Base-by-base conservation (phyloP, 192 early-diverging fungal genomes). In the Coemansia sp. region DNA sequence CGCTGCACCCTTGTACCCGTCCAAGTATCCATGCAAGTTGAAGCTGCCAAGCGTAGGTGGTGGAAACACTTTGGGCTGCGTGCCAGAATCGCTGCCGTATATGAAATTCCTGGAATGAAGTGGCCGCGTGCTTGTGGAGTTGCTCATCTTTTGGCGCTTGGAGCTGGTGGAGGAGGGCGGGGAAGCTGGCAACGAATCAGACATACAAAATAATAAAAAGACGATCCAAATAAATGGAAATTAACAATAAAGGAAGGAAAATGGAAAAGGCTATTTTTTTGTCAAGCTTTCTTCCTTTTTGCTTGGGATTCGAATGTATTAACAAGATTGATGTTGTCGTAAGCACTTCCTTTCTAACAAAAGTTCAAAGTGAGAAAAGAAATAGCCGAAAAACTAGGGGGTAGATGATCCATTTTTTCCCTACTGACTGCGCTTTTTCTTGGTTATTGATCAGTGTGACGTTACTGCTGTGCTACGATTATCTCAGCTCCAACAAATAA, bases 1-100 rank as follows among this genome's bases (percentile, higher is more conserved):
- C 1, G 58, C 62, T 34, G 36, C 44, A 1, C 71, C 68, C 20
- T 60, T 63, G 68, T 83, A 83, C 26, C 64, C 68, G n/a, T 48
- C 53, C 58, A 83, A 30, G 36, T 77, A 83, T 49, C 66, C 39
- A 34, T 14, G 20, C 10, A 83, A 26, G 9, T 48, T 36, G 43
- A 83, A 83, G 16, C 30, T 64, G 23, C 45, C 63, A 6, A 82
- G 68, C n/a, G 45, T 44, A 8, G 79, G 79, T 68, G 46, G 44
- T 4, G 63, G 49, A 12, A 21, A 59, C 35, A 33, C 21, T 57
- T 34, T 55, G 26, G 26, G 15, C 16, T 43, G 24, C 34, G 12
- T n/a, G 6, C 6, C 10, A 4, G 24, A 6, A 6, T 30, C 23
- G 24, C 58, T 38, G 44, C n/a, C 30, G 21, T 23, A 20, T 8